Percentiles rank a stretch among this genome's conserved stretches.
phyloP scores from a whole-genome alignment of 345 rosid genomes.

The Gossypium mustelinum region DNA sequence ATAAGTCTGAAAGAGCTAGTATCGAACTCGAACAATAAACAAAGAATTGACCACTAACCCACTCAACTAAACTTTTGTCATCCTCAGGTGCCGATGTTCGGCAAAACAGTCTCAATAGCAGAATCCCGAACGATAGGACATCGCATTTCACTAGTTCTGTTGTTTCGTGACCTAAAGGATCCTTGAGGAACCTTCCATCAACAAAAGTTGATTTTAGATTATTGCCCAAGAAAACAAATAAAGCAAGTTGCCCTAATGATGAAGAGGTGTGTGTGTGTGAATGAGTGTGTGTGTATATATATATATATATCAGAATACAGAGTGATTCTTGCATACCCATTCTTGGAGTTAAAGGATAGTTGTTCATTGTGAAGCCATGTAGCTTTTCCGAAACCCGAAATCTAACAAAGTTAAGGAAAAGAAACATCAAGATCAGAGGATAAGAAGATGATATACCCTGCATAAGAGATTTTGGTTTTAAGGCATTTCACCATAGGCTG shows the following conservation, averaged over 20 bases:
- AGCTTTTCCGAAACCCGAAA: constrained; percentile 35
- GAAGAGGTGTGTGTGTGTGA: too few species aligned
- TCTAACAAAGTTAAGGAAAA: constrained; percentile 18
- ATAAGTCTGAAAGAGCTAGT: not conserved
- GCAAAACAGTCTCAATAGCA: constrained; percentile 40
- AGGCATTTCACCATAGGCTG: constrained; percentile 33
- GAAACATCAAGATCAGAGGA: not conserved
- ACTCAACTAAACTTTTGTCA: constrained; percentile 30
- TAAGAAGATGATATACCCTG: not conserved
- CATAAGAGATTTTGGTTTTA: not conserved
- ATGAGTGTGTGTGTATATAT: too few species aligned
- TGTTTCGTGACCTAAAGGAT: constrained; percentile 16
- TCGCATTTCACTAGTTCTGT: constrained; percentile 24
- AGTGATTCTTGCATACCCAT: constrained; percentile 18
- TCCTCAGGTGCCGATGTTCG: constrained; percentile 27
- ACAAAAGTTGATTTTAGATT: too few species aligned
- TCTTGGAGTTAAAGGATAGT: constrained; percentile 8
- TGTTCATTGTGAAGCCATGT: constrained; percentile 28
- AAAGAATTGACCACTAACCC: constrained; percentile 28
- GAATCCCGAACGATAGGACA: constrained; percentile 34
- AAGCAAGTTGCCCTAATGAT: not conserved
- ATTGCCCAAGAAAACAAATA: not conserved
- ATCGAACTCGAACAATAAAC: not conserved
- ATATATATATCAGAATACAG: too few species aligned
- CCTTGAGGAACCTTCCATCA: constrained; percentile 14